Evolutionary conservation across 176 grass and related monocot genomes (phyloP), one percentile per base, ranked within the genome.

Genomic region (Avena insularis): DNA sequence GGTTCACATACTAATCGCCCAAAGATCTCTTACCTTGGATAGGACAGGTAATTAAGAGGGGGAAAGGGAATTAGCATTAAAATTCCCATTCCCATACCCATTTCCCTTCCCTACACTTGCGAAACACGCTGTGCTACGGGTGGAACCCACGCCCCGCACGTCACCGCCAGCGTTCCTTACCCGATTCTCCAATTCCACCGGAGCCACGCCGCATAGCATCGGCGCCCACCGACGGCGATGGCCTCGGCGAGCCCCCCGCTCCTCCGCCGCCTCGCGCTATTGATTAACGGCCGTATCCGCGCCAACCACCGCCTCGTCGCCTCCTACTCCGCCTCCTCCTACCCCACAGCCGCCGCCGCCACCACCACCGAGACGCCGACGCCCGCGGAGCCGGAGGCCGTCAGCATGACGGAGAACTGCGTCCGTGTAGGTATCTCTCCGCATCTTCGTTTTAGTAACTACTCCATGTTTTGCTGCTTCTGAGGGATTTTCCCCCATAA

Each of bases 351-450:
- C 40, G 20, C 47, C 61, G 49, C 77, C 31, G 19, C 33, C 59
- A 4, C 55, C 59, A 23, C 69, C 38, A 14, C 50, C 77, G 58
- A 56, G 50, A 36, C 50, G 75, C 82, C 15, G 78, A 40, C 61
- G 78, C 49, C 48, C 9, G 59, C 33, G 19, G 83, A 81, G 68
- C 35, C 69, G 36, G 78, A 90, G 71, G 40, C 31, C 29, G 83
- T 86, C 83, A 51, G 61, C 83, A 76, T 89, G 88, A 85, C 88
- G 53, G 83, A 86, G 9, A 84, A 54, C 55, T 90, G 88, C 88
- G 72, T 90, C 13, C 71, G 51, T 17, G 88, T 90, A 77, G 51
- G 61, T 85, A 27, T 14, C 59, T 15, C 5, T 64, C 36, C 29
- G 10, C 27, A 6, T 10, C 48, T 66, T 53, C 19, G 23, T 13